Evolutionary conservation across 257 asterid species (phyloP), one percentile per base, ranked within the genome.

Genomic region (Verbena officinalis): DNA sequence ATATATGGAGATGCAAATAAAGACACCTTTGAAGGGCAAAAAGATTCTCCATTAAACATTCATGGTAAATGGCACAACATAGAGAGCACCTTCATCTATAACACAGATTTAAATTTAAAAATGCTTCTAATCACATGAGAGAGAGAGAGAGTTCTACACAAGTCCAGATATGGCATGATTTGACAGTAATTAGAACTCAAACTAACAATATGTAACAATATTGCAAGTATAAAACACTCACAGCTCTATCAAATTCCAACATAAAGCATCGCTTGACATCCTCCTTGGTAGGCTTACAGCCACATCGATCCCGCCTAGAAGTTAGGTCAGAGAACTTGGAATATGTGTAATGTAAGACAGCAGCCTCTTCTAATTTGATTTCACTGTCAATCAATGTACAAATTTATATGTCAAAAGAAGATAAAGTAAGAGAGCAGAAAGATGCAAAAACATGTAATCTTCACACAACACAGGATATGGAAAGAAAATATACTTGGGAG

Each of bases 211-310:
- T 46, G 36, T 22, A 19, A 55, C 12, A 39, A 52, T 21, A 44
- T 24, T 49, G 23, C 15, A 64, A 39, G 65, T 27, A 39, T 22
- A 27, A 0, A 38, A 40, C 24, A 84, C 95, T 87, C 74, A 89
- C 95, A 65, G 82, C 30, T 85, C 92, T 87, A 75, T 90, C 95
- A 59, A 90, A 87, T 62, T 83, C 92, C 79, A 90, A 44, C 89
- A 90, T 83, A 74, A 90, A 80, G 77, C 97, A 85, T 68, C 90
- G 77, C 68, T 90, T 75, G 60, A 81, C 87, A 55, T 82, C 95
- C 48, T 90, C 95, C 63, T 80, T 83, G 5, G 93, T 91, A 59
- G 95, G 97, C 80, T 86, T 91, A 67, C 97, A 91, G 57, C 85
- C 87, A 76, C 96, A 90, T 42, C 95, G 85, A 70, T 87, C 90